Evolutionary conservation across 768 basidiomycete species (phyloP), one percentile per base, ranked within the genome.

Genomic region (Boletus rubroflammeus): DNA sequence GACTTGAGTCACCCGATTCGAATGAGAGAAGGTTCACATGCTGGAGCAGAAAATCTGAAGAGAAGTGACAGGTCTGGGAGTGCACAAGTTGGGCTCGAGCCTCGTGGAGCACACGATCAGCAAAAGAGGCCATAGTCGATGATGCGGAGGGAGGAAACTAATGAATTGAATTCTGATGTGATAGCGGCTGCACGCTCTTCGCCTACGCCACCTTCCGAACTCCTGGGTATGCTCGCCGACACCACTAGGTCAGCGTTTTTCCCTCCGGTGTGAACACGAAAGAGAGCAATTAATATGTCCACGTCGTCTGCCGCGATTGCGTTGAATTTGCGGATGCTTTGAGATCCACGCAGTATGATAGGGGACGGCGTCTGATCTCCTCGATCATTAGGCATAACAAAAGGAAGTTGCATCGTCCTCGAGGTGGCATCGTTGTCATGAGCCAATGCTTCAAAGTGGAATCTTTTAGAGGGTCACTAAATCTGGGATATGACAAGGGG

Each of bases 401-500:
- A 53, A 26, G 83, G 68, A 3, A 65, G 67, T 19, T 77, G 54
- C 19, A 93, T 77, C 23, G 56, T 66, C 10, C 75, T 72, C 10
- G 77, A 77, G 39, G 70, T 59, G 6, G 96, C 91, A 23, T 79
- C 75, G 66, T 97, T 98, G 73, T 98, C 97, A 63, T 96, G 84
- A 13, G 94, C 95, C 41, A 98, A 72, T 1, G 93, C 87, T 50
- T 84, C 79, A 59, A 97, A 97, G 73, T 97, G 95, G 63, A 87
- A 93, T 69, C 96, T 99, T 70, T 50, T 9, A 29, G 31, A 51
- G 1, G 29, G 42, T 64, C 51, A 56, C 52, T 49, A 19, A 19
- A 43, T 35, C 39, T 48, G 38, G 46, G 35, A 38, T 26, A 34
- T 28, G 39, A 48, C 47, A 40, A 44, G 42, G 44, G 59, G 41